Evolutionary conservation across 441 rosid genomes (phyloP).

Genomic region (Corymbia calophylla): DNA sequence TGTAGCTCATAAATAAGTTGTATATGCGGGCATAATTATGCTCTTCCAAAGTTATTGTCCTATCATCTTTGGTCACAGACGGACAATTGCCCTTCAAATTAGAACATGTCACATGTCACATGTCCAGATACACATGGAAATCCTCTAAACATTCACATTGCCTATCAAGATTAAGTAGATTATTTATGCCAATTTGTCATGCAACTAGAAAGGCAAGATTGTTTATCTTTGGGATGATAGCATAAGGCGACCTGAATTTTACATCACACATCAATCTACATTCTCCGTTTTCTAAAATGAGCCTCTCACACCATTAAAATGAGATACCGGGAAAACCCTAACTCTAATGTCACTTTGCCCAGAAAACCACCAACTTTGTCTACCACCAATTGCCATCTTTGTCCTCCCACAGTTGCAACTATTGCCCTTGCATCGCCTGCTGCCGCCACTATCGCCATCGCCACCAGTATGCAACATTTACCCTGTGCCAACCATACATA

Average conservation of each 20-base stretch:
- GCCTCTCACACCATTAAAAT: not conserved
- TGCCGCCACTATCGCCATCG: not conserved
- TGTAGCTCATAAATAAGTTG: not conserved
- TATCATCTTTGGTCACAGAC: not conserved
- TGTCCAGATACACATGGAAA: not conserved
- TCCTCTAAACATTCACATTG: not conserved
- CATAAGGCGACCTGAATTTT: not conserved
- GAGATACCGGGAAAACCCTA: fast-evolving
- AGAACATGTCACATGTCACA: not conserved
- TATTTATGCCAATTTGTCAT: not conserved
- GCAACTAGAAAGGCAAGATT: not conserved
- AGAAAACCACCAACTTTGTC: not conserved
- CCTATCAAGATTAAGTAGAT: not conserved
- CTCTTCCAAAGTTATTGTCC: not conserved
- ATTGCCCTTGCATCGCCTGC: not conserved
- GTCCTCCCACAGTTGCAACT: not conserved
- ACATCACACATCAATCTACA: not conserved
- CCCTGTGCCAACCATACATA: not conserved
- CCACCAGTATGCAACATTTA: not conserved
- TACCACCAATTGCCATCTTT: not conserved
- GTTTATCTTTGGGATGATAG: not conserved
- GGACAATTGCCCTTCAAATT: not conserved
- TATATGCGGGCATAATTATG: not conserved
- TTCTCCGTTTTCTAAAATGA: not conserved
- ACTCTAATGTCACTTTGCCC: not conserved